phyloP scores from a whole-genome alignment of 73 alveolate species.

The Tetrahymena thermophila region DNA sequence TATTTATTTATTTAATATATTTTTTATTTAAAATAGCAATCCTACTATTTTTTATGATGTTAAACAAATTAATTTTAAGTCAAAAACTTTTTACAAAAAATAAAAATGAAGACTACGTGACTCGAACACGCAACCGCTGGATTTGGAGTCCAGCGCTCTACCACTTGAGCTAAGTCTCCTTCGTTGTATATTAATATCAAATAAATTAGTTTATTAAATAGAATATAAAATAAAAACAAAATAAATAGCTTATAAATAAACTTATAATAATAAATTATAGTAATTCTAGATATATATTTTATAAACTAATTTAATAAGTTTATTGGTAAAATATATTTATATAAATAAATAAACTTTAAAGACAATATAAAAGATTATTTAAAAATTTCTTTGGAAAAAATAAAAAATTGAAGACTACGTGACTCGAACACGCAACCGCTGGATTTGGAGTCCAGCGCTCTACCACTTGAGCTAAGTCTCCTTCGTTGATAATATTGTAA shows the following conservation, averaged over 20 bases:
- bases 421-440: constrained; percentile 52
- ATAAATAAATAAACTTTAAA: not conserved
- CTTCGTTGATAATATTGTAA: not conserved
- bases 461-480: constrained; percentile 51
- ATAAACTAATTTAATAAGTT: too few relatives aligned
- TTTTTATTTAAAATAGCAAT: too few relatives aligned
- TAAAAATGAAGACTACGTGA: constrained; percentile 47
- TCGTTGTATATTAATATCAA: not conserved
- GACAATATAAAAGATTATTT: not conserved
- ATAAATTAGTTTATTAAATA: not conserved
- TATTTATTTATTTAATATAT: too few relatives aligned
- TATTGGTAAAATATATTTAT: too few relatives aligned
- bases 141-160: constrained; percentile 54
- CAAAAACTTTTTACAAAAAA: not conserved
- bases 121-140: constrained; percentile 51
- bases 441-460: constrained; percentile 58
- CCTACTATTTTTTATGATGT: too few relatives aligned
- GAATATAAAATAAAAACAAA: not conserved
- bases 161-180: constrained; percentile 51
- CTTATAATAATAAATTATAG: too few relatives aligned
- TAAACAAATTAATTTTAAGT: not conserved
- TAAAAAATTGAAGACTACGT: constrained; percentile 48
- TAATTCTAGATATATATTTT: not conserved
- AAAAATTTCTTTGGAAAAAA: not conserved
- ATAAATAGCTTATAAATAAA: not conserved